A percentile compares a stretch with the other conserved stretches of the same genome.
Conservation (phyloP, 345 rosid genomes). For the Salix caprea region DNA sequence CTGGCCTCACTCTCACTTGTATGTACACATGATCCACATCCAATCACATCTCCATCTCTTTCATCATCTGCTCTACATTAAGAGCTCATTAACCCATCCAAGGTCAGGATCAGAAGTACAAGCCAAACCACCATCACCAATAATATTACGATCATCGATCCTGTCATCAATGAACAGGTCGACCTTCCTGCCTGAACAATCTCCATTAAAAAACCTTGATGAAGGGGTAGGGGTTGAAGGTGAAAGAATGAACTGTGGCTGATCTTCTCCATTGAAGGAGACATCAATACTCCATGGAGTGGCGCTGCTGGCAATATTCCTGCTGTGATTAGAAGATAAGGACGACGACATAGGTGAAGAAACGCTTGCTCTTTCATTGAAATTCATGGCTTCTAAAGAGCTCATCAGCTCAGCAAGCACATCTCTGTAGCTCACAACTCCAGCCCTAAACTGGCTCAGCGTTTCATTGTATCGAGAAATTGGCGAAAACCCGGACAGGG, state of each 20-base stretch:
- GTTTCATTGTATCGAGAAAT: conserved; percentile 32
- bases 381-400: conserved; percentile 50
- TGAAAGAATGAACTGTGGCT: conserved; percentile 47
- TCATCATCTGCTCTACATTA: conserved; percentile 42
- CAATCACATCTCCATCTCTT: neutral
- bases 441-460: conserved; percentile 31
- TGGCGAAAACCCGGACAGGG: conserved; percentile 28
- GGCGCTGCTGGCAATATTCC: conserved; percentile 5
- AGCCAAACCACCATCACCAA: conserved; percentile 1
- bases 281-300: conserved; percentile 47
- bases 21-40: conserved; percentile 13
- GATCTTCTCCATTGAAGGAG: conserved; percentile 28
- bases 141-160: neutral
- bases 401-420: conserved; percentile 47
- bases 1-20: neutral
- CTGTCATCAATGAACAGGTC: neutral
- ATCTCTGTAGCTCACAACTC: conserved; percentile 43
- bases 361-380: conserved; percentile 29
- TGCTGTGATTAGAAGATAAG: neutral
- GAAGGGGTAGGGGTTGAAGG: conserved; percentile 48
- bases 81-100: conserved; percentile 89
- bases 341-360: conserved; percentile 28
- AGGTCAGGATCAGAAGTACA: conserved; percentile 57
- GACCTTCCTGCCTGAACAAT: conserved; percentile 6
- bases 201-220: conserved; percentile 9